Evolutionary conservation across 805 yeast genomes (phyloP).

Genomic region (Suhomyces tanzawaensis): DNA sequence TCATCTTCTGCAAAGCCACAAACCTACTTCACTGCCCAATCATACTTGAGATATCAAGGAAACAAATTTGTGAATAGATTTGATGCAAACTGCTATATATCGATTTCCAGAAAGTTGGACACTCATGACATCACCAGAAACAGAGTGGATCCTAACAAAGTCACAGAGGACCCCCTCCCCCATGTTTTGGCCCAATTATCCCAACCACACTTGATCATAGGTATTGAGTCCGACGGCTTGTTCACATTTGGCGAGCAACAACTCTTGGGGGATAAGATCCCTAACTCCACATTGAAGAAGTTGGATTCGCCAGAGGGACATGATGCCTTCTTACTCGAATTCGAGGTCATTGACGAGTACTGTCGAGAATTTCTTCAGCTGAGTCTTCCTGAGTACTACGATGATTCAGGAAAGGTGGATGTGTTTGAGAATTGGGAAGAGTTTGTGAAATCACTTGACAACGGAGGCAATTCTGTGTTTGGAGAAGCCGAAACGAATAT

Average conservation of each 20-base stretch:
- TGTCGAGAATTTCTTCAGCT: conserved; percentile 63
- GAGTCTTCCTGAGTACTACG: conserved; percentile 59
- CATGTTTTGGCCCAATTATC: conserved; percentile 57
- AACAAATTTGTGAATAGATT: conserved; percentile 84
- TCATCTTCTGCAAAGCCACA: conserved; percentile 37
- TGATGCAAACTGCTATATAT: conserved; percentile 95
- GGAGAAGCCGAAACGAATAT: conserved; percentile 91
- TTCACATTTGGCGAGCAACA: conserved; percentile 93
- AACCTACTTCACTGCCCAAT: conserved; percentile 88
- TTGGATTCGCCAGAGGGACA: conserved; percentile 95
- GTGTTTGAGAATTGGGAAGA: conserved; percentile 42
- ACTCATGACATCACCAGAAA: conserved; percentile 93
- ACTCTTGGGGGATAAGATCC: conserved; percentile 70
- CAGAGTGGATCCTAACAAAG: conserved; percentile 46
- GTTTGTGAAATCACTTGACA: conserved; percentile 34
- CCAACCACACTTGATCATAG: conserved; percentile 82
- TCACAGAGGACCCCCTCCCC: conserved; percentile 29
- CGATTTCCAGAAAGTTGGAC: conserved; percentile 89
- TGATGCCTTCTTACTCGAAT: conserved; percentile 92
- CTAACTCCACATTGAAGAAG: conserved; percentile 63
- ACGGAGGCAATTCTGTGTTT: conserved; percentile 61
- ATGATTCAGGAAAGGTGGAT: conserved; percentile 40
- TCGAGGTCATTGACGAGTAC: conserved; percentile 71
- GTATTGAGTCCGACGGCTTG: conserved; percentile 87
- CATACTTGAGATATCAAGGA: conserved; percentile 92